These are phyloP conservation scores for Boletus speciosus DNA, from an alignment of 768 basidiomycete species.

Conservation along the genomic window DNA sequence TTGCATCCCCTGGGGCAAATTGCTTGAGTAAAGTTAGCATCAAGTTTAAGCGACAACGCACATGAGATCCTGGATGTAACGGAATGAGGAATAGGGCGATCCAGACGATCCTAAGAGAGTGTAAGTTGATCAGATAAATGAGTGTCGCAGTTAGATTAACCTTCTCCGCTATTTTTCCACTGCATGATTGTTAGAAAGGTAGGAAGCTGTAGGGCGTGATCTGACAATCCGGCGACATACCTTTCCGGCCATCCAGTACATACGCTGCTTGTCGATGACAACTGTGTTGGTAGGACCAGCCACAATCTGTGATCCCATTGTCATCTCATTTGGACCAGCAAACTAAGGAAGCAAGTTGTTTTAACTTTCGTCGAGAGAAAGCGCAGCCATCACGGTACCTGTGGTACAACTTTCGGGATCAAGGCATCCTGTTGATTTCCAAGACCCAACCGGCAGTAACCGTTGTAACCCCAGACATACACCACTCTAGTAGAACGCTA, in stretches of 20 bases:
- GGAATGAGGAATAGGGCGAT: slow-evolving; percentile 84
- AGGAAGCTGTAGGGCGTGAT: background rate
- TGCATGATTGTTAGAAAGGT: slow-evolving; percentile 32
- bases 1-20: slow-evolving; percentile 65
- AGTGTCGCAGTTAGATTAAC: slow-evolving; percentile 32
- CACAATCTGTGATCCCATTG: slow-evolving; percentile 58
- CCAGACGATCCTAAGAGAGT: slow-evolving; percentile 78
- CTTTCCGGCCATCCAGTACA: slow-evolving; percentile 87
- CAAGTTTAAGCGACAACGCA: slow-evolving; percentile 29
- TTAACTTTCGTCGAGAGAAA: background rate
- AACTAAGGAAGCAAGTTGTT: slow-evolving; percentile 46
- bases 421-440: slow-evolving; percentile 82
- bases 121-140: slow-evolving; percentile 1
- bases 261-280: slow-evolving; percentile 78
- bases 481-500: slow-evolving; percentile 48
- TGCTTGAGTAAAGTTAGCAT: background rate
- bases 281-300: slow-evolving; percentile 86
- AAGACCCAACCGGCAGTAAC: slow-evolving; percentile 87
- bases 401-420: slow-evolving; percentile 79
- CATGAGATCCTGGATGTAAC: slow-evolving; percentile 85
- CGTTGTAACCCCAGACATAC: slow-evolving; percentile 87
- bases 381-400: slow-evolving; percentile 39
- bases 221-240: slow-evolving; percentile 30
- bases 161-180: slow-evolving; percentile 97
- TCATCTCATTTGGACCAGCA: slow-evolving; percentile 61